phyloP scores from a whole-genome alignment of 768 basidiomycete genomes.

The Galerina marginata region DNA sequence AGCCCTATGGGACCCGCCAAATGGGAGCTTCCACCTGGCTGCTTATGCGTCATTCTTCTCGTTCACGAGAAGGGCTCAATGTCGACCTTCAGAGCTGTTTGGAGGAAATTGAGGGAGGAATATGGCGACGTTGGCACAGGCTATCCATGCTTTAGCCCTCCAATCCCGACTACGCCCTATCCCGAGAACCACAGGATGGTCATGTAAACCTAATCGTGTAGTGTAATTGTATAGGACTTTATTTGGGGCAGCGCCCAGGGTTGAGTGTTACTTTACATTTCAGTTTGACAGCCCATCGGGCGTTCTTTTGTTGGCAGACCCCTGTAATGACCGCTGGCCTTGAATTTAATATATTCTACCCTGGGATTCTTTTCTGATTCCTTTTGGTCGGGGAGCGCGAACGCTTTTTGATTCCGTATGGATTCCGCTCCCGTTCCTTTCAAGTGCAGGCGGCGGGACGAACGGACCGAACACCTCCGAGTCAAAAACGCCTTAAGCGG shows the following conservation, averaged over 20 bases:
- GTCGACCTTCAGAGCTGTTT: constrained; percentile 82
- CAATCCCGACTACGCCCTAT: constrained; percentile 45
- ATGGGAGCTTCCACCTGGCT: constrained; percentile 42
- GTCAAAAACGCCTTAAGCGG: not conserved
- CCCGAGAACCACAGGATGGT: constrained; percentile 45
- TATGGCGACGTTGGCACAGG: constrained; percentile 52
- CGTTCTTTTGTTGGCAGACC: not conserved
- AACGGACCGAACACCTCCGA: not conserved
- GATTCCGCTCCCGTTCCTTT: no score
- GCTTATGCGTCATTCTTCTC: constrained; percentile 70
- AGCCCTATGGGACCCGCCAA: constrained; percentile 23
- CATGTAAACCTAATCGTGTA: constrained; percentile 8
- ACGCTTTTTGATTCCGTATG: no score
- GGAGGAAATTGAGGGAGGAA: constrained; percentile 71
- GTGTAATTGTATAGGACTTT: not conserved
- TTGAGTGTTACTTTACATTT: not conserved
- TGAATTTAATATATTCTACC: not conserved
- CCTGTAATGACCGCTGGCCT: not conserved
- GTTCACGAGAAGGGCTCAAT: constrained; percentile 91
- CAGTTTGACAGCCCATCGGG: not conserved
- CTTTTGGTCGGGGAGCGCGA: no score
- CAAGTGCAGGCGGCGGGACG: no score
- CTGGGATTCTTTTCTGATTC: no score
- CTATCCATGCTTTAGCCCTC: constrained; percentile 46
- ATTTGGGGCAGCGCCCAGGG: not conserved